These are phyloP conservation scores for Didymellaceae sp. DNA, from an alignment of 2,329 filamentous ascomycete species.

Conservation along the genomic window DNA sequence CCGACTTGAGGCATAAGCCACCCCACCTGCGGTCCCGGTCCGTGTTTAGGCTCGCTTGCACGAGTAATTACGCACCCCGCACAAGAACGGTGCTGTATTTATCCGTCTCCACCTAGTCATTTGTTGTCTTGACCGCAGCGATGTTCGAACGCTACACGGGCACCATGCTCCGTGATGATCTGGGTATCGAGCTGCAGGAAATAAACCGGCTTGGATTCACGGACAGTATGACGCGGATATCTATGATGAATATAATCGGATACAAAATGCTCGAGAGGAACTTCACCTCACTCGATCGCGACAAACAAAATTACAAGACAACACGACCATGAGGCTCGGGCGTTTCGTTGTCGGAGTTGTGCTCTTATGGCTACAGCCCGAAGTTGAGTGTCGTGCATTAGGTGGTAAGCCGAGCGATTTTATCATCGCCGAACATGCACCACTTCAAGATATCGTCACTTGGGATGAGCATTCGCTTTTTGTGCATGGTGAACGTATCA, in stretches of 20 bases:
- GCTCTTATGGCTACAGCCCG: conserved; percentile 6
- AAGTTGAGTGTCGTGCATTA: conserved; percentile 49
- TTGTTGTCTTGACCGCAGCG: not conserved
- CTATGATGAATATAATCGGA: not conserved
- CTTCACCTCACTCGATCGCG: not conserved
- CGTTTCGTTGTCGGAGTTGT: not conserved
- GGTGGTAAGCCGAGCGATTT: conserved; percentile 56
- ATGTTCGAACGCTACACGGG: not conserved
- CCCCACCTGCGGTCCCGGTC: conserved; percentile 4
- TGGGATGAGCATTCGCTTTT: conserved; percentile 76
- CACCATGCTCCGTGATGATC: not conserved
- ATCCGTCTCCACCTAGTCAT: conserved; percentile 15
- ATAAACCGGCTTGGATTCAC: not conserved
- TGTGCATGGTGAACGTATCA: conserved; percentile 69
- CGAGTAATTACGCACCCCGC: conserved; percentile 17
- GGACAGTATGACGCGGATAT: conserved; percentile 1
- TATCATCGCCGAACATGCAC: conserved; percentile 54
- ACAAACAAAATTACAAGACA: not conserved
- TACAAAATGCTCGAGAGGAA: conserved; percentile 1
- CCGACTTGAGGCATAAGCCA: no score
- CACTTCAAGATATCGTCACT: conserved; percentile 65
- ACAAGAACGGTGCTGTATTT: conserved; percentile 19
- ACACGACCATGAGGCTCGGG: conserved; percentile 8
- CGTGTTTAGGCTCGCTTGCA: conserved; percentile 1
- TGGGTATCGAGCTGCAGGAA: conserved; percentile 7